phyloP scores from a whole-genome alignment of 2,329 filamentous ascomycete species.

The Gremmenia infestans region DNA sequence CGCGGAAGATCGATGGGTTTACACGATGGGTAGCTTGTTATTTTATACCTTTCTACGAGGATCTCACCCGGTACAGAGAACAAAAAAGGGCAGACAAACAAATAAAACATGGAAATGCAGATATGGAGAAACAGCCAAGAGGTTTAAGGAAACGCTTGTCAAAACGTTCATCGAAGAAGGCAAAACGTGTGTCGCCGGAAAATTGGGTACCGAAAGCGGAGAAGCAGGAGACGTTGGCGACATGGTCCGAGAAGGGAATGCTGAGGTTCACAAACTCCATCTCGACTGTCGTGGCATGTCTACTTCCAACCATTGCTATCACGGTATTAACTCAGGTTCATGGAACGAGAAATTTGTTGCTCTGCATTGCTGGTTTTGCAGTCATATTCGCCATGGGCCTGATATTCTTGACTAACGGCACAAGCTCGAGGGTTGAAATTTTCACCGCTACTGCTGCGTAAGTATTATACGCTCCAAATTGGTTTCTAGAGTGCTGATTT shows the following conservation, averaged over 20 bases:
- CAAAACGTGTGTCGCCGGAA: neutral
- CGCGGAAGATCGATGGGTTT: neutral
- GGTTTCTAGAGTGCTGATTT: neutral
- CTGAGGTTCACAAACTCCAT: conserved; percentile 3
- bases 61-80: neutral
- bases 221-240: neutral
- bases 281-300: conserved; percentile 6
- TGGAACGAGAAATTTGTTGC: neutral
- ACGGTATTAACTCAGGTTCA: conserved; percentile 4
- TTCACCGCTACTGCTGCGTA: conserved; percentile 12
- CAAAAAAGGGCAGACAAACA: neutral
- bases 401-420: conserved; percentile 3
- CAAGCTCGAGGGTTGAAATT: conserved; percentile 5
- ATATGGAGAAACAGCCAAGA: neutral
- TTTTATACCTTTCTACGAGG: neutral
- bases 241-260: neutral
- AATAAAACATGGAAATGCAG: neutral
- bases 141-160: neutral
- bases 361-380: conserved; percentile 6
- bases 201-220: neutral
- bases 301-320: conserved; percentile 9
- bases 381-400: conserved; percentile 7
- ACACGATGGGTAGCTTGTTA: conserved; percentile 1
- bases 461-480: neutral
- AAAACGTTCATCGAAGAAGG: neutral